These are phyloP conservation scores for Cercospora sojina DNA, from an alignment of 2,329 filamentous ascomycete species.

Conservation along the genomic window DNA sequence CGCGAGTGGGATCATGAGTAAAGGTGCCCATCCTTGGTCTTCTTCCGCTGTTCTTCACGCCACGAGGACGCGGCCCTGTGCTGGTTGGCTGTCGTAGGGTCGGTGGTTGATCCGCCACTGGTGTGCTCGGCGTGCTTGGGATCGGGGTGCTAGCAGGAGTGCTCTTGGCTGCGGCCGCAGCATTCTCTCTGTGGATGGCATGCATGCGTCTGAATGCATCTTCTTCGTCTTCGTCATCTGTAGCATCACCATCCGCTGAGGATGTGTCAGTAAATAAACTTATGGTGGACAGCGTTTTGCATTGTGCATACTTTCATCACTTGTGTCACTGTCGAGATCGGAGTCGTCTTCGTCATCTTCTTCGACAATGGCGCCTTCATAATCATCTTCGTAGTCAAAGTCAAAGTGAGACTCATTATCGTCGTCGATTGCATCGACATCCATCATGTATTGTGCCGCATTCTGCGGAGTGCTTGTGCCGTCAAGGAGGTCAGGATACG, in stretches of 20 bases:
- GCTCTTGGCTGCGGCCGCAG: not conserved
- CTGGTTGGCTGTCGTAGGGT: conserved; percentile 4
- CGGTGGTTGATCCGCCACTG: conserved; percentile 20
- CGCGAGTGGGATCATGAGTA: conserved; percentile 25
- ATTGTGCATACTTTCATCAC: conserved; percentile 36
- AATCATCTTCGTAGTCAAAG: conserved; percentile 39
- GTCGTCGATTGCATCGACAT: conserved; percentile 32
- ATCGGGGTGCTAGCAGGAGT: conserved; percentile 20
- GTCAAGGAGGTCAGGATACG: conserved; percentile 40
- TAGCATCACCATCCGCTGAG: conserved; percentile 38
- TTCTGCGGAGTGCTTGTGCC: conserved; percentile 25
- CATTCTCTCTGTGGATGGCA: conserved; percentile 10
- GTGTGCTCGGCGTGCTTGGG: conserved; percentile 26
- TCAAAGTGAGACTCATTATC: conserved; percentile 36
- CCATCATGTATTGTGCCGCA: conserved; percentile 22
- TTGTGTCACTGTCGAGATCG: conserved; percentile 34
- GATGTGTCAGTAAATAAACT: conserved; percentile 28
- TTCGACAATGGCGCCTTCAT: conserved; percentile 31
- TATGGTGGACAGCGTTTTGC: conserved; percentile 4
- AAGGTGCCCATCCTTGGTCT: conserved; percentile 26
- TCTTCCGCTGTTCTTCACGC: conserved; percentile 3
- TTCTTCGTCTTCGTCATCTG: conserved; percentile 39
- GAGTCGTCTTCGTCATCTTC: conserved; percentile 33
- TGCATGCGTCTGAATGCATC: conserved; percentile 29
- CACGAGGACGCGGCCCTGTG: conserved; percentile 3